Evolutionary conservation across 352 stramenopile genomes (phyloP), one percentile per base, ranked within the genome.

Genomic region (Blastocystis sp.): DNA sequence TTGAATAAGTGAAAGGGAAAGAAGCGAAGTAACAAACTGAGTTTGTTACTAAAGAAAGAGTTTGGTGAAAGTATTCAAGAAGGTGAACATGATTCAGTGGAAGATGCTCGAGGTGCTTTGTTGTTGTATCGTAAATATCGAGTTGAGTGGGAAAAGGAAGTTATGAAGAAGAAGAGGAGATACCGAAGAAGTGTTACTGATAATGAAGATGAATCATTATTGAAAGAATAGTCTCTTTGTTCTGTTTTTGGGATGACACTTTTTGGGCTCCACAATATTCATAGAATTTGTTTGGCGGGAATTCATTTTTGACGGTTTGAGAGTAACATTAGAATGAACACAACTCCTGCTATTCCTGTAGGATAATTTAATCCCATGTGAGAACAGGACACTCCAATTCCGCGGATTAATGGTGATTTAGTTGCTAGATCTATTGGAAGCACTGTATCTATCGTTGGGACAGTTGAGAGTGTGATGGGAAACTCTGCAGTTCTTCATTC

Each of bases 21-120:
- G 89, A 90, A 91, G 77, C 80, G 90, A 24, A 89, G 93, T 35
- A 83, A 91, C 27, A 94, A 94, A 66, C 89, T 96, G 35, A 90
- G 90, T 27, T 89, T 92, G 19, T 71, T 96, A 43, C 81, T 90
- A 5, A 69, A 89, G 37, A 87, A 93, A 61, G 90, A 91, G 49
- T 88, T 95, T 67, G 77, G 88, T 19, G 80, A 89, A 61, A 51
- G 32, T 19, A 95, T 95, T 87, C 92, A 96, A 88, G 46, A 89
- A n/a, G 90, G 90, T 35, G 88, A 92, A 86, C 90, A 92, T 67
- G 85, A 91, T 57, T 89, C 90, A 12, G 73, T 89, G 19, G 61
- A 89, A 65, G 88, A 89, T 67, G 88, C 88, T 7, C 81, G 88
- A n/a, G 88, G 85, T 1, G 54, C 86, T 1, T 49, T 89, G 12